Base-by-base conservation (phyloP, 208 protist species). In the Angomonas ambiguus region DNA sequence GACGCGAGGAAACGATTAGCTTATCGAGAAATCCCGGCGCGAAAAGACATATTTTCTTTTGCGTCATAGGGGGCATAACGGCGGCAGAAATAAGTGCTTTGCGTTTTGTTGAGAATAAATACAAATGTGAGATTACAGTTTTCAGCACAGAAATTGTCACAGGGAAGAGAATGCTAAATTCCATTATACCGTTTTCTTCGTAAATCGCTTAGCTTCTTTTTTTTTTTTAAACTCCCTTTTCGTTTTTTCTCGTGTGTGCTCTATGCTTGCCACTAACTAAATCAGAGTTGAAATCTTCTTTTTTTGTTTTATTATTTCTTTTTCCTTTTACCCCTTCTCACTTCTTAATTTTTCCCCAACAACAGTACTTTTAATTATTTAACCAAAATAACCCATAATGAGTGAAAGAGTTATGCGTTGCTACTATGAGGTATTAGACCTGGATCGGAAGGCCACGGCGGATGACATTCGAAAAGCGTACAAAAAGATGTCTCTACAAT, bases 11-110 rank as follows among this genome's bases (percentile, higher is more conserved):
- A 72, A 67, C 90, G 28, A 45, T 65, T 24, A 86, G 76, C 62
- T 60, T 73, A 22, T 67, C 76, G 25, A 41, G 72, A 68, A 51
- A 76, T 32, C 62, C 55, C 10, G 67, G 31, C 3, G 53, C 77
- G 31, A 74, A 76, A 25, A 80, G 67, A 42, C 76, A 72, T 2
- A 66, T 98, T 35, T 77, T 98, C 31, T 95, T 96, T 78, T 30
- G 24, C 25, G 87, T 98, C 55, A 82, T 98, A 58, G 96, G 96
- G 18, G 97, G 97, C 18, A 70, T 97, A 25, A 98, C 96, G 2
- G 86, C 81, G 51, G 81, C 93, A 0, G 97, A 99, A 69, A 91
- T 98, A 10, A 93, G 86, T 32, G 78, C 89, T 13, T 33, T 99
- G 24, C 85, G 97, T 56, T 95, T 89, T 65, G 59, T 98, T 8